phyloP scores from a whole-genome alignment of 1,284 basidiomycete species.

The Violaceomyces palustris region DNA sequence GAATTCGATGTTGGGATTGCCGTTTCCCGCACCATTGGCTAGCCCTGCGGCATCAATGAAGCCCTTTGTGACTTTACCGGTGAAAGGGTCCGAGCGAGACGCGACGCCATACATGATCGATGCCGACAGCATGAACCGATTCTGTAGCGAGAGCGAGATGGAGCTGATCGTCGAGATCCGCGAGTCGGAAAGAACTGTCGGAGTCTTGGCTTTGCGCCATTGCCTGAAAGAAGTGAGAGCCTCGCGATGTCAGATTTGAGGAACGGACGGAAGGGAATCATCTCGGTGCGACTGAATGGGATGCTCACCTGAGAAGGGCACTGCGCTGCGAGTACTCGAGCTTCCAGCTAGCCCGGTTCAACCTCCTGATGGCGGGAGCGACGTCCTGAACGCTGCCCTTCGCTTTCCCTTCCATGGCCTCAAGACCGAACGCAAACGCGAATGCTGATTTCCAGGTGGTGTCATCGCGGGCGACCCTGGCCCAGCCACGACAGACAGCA shows the following conservation, averaged over 20 bases:
- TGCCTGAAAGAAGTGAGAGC: conserved; percentile 59
- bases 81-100: conserved; percentile 67
- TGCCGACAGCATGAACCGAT: conserved; percentile 61
- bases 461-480: conserved; percentile 68
- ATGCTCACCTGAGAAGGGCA: conserved; percentile 22
- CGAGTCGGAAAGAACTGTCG: conserved; percentile 56
- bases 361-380: conserved; percentile 58
- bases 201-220: conserved; percentile 66
- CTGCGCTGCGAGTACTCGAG: conserved; percentile 39
- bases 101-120: conserved; percentile 70
- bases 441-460: conserved; percentile 80
- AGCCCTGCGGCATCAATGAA: conserved; percentile 67
- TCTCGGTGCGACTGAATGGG: too few relatives aligned
- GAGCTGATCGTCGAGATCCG: conserved; percentile 40
- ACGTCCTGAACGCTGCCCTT: conserved; percentile 6
- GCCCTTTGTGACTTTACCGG: conserved; percentile 64
- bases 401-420: conserved; percentile 29
- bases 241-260: too few relatives aligned
- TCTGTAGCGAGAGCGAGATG: conserved; percentile 57
- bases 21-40: conserved; percentile 62
- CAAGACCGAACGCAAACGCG: conserved; percentile 64
- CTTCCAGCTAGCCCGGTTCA: conserved; percentile 52
- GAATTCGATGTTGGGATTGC: conserved; percentile 73
- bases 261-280: too few relatives aligned
- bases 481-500: conserved; percentile 60